These are phyloP conservation scores for Eutrema japonicum DNA, from an alignment of 345 rosid genomes.

Conservation along the genomic window DNA sequence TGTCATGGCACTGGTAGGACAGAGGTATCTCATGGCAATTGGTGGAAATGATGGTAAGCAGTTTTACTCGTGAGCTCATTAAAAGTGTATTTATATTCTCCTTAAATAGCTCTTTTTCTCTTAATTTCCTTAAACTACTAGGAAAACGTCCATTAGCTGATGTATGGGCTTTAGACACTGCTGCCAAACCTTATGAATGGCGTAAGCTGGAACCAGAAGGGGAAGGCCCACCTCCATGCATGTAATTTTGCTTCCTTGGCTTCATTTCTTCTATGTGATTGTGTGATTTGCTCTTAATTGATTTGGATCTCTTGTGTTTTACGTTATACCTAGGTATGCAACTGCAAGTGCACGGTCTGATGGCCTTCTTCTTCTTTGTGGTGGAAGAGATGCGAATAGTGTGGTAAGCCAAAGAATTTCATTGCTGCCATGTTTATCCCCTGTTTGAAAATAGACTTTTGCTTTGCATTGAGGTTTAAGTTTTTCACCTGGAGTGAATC, in stretches of 20 bases:
- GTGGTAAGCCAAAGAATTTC: slow-evolving; percentile 65
- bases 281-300: slow-evolving; percentile 3
- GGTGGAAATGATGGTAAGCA: slow-evolving; percentile 97
- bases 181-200: slow-evolving; percentile 99
- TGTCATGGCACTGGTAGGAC: slow-evolving; percentile 99
- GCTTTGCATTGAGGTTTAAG: slow-evolving; percentile 9
- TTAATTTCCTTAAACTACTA: slow-evolving; percentile 36
- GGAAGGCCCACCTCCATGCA: slow-evolving; percentile 99
- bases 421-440: slow-evolving; percentile 4
- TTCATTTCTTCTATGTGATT: slow-evolving; percentile 5
- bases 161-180: slow-evolving; percentile 99
- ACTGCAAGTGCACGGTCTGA: slow-evolving; percentile 99
- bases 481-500: slow-evolving; percentile 12
- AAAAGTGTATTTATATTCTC: slow-evolving; percentile 31
- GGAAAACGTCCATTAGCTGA: slow-evolving; percentile 98
- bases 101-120: slow-evolving; percentile 15
- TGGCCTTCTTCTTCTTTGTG: slow-evolving; percentile 99
- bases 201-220: slow-evolving; percentile 99
- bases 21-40: slow-evolving; percentile 98
- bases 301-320: slow-evolving; percentile 25
- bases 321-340: slow-evolving; percentile 74
- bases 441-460: slow-evolving; percentile 7
- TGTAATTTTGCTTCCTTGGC: slow-evolving; percentile 55
- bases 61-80: slow-evolving; percentile 8
- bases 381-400: slow-evolving; percentile 95